Conservation (phyloP, 2,329 filamentous ascomycete species). For the Madurella mycetomatis region DNA sequence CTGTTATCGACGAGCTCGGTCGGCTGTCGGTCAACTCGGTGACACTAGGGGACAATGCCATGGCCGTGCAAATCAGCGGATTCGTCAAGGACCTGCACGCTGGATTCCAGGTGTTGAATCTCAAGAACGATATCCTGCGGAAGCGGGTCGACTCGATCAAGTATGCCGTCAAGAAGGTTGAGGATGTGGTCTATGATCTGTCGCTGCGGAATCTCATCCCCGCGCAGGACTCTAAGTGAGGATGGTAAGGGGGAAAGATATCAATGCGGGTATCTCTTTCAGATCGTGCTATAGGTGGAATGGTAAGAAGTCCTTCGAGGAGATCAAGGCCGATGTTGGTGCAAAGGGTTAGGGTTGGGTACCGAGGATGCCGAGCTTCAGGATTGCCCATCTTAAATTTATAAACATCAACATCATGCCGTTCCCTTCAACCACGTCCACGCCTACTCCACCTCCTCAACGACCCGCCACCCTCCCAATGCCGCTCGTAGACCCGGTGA, state of each 20-base stretch:
- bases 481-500: constrained; percentile 32
- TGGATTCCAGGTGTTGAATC: constrained; percentile 92
- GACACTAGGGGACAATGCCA: constrained; percentile 79
- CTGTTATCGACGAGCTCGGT: constrained; percentile 83
- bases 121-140: constrained; percentile 91
- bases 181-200: constrained; percentile 96
- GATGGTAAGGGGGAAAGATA: neutral
- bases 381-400: neutral
- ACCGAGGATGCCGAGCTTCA: neutral
- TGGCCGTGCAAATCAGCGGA: constrained; percentile 80
- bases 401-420: neutral
- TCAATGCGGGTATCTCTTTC: neutral
- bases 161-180: constrained; percentile 95
- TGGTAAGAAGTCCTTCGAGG: neutral
- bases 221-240: constrained; percentile 32
- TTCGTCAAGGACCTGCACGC: constrained; percentile 96
- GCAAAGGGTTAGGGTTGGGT: constrained; percentile 4
- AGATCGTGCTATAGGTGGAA: neutral
- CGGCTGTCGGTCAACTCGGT: constrained; percentile 93
- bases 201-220: constrained; percentile 78
- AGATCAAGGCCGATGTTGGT: neutral
- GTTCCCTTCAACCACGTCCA: neutral
- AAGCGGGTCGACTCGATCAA: constrained; percentile 91
- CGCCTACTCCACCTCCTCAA: neutral
- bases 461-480: constrained; percentile 14